Evolutionary conservation across 352 stramenopile species (phyloP).

Genomic region (Phytophthora aleatoria): DNA sequence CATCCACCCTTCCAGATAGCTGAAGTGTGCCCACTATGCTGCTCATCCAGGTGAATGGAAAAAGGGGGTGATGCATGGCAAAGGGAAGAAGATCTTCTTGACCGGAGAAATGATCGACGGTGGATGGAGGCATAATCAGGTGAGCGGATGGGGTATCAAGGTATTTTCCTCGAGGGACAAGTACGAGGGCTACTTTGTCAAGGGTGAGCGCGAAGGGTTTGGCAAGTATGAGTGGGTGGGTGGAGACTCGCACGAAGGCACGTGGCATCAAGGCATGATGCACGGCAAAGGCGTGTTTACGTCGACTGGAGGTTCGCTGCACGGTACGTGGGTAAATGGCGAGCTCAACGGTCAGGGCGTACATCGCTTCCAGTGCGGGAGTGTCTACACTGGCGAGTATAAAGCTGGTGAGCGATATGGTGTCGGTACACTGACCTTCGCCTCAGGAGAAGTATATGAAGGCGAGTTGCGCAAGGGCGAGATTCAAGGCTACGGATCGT

Average conservation of each 20-base stretch:
- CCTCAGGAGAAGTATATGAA: slow-evolving; percentile 70
- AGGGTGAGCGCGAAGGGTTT: slow-evolving; percentile 66
- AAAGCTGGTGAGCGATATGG: slow-evolving; percentile 48
- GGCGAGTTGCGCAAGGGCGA: slow-evolving; percentile 58
- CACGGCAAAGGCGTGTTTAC: slow-evolving; percentile 70
- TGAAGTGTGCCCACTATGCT: slow-evolving; percentile 21
- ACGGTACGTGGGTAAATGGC: slow-evolving; percentile 54
- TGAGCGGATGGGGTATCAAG: slow-evolving; percentile 69
- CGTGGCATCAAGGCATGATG: slow-evolving; percentile 59
- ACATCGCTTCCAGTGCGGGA: slow-evolving; percentile 61
- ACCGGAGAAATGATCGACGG: slow-evolving; percentile 69
- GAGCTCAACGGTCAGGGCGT: slow-evolving; percentile 51
- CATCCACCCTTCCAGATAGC: slow-evolving; percentile 5
- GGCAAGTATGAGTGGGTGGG: slow-evolving; percentile 77
- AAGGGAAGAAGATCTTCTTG: slow-evolving; percentile 70
- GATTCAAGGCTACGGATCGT: slow-evolving; percentile 71
- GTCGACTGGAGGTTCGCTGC: slow-evolving; percentile 36
- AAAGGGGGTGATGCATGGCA: slow-evolving; percentile 75
- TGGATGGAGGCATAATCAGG: slow-evolving; percentile 62
- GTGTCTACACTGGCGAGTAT: slow-evolving; percentile 63
- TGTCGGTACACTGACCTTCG: slow-evolving; percentile 62
- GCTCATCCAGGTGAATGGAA: slow-evolving; percentile 68
- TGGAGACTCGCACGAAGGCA: slow-evolving; percentile 68
- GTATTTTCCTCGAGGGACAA: slow-evolving; percentile 67
- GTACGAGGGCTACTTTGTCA: slow-evolving; percentile 70